Evolutionary conservation across 208 protist genomes (phyloP).

Genomic region (Wallacemonas rigidus): DNA sequence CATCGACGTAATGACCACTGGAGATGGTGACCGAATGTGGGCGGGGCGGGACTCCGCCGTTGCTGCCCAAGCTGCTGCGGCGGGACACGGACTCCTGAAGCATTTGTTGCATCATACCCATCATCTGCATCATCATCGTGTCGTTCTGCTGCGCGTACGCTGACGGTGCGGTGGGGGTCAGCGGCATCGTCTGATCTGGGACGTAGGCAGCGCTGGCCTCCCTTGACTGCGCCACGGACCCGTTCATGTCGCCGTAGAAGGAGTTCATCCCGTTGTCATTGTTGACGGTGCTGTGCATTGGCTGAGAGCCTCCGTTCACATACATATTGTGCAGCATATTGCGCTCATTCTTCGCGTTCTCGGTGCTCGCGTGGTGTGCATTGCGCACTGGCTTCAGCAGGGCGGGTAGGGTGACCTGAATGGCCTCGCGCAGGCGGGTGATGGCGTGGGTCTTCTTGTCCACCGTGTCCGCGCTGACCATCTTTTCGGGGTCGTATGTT

Average conservation of each 20-base stretch:
- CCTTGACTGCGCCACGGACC: neutral
- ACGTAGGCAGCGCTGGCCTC: neutral
- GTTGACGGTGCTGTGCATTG: neutral
- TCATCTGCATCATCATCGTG: conserved; percentile 43
- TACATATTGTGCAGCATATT: conserved; percentile 53
- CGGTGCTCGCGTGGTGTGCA: conserved; percentile 22
- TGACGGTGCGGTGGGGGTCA: neutral
- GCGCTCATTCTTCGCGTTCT: conserved; percentile 40
- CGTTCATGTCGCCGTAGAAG: conserved; percentile 13
- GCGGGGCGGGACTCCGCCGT: neutral
- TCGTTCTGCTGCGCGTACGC: conserved; percentile 1
- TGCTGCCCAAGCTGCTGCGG: conserved; percentile 21
- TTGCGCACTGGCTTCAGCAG: conserved; percentile 58
- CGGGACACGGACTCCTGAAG: conserved; percentile 17
- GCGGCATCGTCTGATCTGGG: neutral
- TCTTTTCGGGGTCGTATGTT: conserved; percentile 67
- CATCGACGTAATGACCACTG: conserved; percentile 3
- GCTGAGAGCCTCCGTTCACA: conserved; percentile 21
- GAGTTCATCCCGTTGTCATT: conserved; percentile 14
- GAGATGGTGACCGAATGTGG: neutral
- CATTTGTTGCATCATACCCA: conserved; percentile 56
- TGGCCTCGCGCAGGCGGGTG: conserved; percentile 41
- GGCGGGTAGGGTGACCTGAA: conserved; percentile 55
- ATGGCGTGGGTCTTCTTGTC: conserved; percentile 65
- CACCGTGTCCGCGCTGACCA: conserved; percentile 57